Conservation (phyloP, 2,329 filamentous ascomycete genomes). For the Colletotrichum echinochloae region DNA sequence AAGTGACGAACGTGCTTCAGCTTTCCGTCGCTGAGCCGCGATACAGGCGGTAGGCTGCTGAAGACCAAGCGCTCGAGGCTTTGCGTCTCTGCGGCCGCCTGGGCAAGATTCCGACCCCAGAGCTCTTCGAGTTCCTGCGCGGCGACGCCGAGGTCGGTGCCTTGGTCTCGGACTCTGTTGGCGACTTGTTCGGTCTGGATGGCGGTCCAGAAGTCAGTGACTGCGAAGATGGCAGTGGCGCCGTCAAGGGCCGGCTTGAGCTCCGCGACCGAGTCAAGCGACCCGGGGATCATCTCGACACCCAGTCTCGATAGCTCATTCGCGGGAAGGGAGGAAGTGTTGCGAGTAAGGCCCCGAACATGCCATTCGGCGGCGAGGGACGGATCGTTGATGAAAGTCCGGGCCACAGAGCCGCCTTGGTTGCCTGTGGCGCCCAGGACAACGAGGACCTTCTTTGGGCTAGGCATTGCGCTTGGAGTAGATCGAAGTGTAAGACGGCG, state of each 20-base stretch:
- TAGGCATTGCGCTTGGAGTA: neutral
- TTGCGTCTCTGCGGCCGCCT: slow-evolving; percentile 58
- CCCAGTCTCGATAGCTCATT: slow-evolving; percentile 54
- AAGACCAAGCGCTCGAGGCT: slow-evolving; percentile 28
- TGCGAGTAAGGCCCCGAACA: slow-evolving; percentile 61
- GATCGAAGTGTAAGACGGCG: no score
- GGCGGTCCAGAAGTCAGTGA: slow-evolving; percentile 67
- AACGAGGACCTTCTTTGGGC: slow-evolving; percentile 13
- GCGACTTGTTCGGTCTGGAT: slow-evolving; percentile 57
- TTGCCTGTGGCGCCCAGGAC: slow-evolving; percentile 19
- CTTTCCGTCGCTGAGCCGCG: slow-evolving; percentile 6
- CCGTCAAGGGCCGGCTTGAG: slow-evolving; percentile 56
- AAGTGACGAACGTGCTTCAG: slow-evolving; percentile 20
- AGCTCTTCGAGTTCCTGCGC: slow-evolving; percentile 60
- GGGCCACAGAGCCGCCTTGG: slow-evolving; percentile 23
- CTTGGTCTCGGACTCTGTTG: slow-evolving; percentile 38
- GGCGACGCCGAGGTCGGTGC: slow-evolving; percentile 45
- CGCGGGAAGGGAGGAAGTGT: slow-evolving; percentile 55
- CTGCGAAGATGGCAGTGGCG: slow-evolving; percentile 64
- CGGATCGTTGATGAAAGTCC: neutral
- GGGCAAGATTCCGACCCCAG: slow-evolving; percentile 66
- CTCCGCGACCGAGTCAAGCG: slow-evolving; percentile 55
- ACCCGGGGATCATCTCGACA: slow-evolving; percentile 56
- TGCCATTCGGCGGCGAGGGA: slow-evolving; percentile 3
- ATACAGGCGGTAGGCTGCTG: slow-evolving; percentile 11